Percentiles rank a stretch among this genome's conserved stretches.
phyloP scores from a whole-genome alignment of 805 yeast genomes.

The Naumovozyma castellii region DNA sequence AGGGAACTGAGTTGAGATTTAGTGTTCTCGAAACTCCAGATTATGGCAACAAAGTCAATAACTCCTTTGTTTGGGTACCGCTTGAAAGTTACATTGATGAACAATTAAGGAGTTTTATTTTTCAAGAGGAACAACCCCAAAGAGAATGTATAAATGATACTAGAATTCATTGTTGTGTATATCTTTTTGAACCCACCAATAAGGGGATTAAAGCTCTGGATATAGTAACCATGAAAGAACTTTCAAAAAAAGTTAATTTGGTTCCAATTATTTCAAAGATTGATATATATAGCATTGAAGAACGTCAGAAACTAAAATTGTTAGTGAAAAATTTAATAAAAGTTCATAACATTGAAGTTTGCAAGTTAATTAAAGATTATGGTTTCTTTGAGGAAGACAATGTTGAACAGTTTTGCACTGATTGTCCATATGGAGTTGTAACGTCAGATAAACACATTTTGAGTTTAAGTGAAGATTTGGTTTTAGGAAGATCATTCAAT shows the following conservation, averaged over 20 bases:
- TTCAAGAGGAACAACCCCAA: conserved; percentile 70
- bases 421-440: conserved; percentile 63
- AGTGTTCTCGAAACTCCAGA: conserved; percentile 69
- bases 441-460: conserved; percentile 48
- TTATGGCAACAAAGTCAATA: conserved; percentile 63
- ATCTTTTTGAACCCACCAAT: conserved; percentile 66
- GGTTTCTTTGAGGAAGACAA: conserved; percentile 30
- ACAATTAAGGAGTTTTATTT: conserved; percentile 57
- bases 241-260: conserved; percentile 64
- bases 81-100: conserved; percentile 68
- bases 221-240: conserved; percentile 59
- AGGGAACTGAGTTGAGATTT: conserved; percentile 48
- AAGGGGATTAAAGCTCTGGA: conserved; percentile 57
- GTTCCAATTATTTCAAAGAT: conserved; percentile 78
- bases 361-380: conserved; percentile 39
- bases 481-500: conserved; percentile 65
- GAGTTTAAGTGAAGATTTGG: conserved; percentile 38
- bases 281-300: conserved; percentile 52
- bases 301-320: conserved; percentile 44
- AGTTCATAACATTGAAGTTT: conserved; percentile 48
- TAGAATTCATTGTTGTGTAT: conserved; percentile 78
- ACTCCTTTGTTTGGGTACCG: conserved; percentile 56
- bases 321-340: conserved; percentile 42
- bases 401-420: conserved; percentile 30
- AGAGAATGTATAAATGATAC: conserved; percentile 46